Base-by-base conservation (phyloP, 495 filamentous ascomycete species). In the Podospora bellae-mahoneyi region DNA sequence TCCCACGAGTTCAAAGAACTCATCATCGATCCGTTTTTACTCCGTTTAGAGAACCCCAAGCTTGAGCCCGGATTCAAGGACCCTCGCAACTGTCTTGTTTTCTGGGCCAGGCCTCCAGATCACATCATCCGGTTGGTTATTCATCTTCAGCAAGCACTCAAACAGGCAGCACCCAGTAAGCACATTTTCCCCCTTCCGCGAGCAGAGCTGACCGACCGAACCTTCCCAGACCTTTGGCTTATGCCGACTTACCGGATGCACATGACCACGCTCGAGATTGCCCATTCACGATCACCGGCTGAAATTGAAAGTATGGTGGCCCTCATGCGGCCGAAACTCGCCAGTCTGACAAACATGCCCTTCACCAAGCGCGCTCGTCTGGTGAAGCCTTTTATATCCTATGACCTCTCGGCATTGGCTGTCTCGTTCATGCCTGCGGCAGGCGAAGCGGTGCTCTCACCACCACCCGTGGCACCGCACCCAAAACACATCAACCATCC, bases 61-160 rank as follows among this genome's bases (percentile, higher is more conserved):
- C 79, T 88, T 54, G 85, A 92, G 69, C 86, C 91, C 39, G 83
- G 82, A 2, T 92, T 89, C 74, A 73, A 75, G 70, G 94, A 97
- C 72, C 84, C 86, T 18, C 84, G 94, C 54, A 80, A 97, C 71
- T 96, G 93, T 73, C 81, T 97, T 15, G 90, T 90, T 0, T 90
- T 97, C 74, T 97, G 92, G 91, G 92, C 91, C 27, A 85, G 94
- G 6, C 94, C 94, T 16, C 90, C 94, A 15, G 76, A 84, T 60
- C 84, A 88, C 69, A 83, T 97, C 2, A 77, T 86, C 28, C 78
- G 85, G 15, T 76, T 98, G 62, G 85, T 94, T 4, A 73, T 76
- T 4, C 81, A 83, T n/a, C 79, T 97, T 32, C 94, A 97, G 77
- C 69, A 81, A 55, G 83, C 86, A 64, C 80, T 97, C 63, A 75